Conservation (phyloP, 768 basidiomycete species). For the Russula virescens region DNA sequence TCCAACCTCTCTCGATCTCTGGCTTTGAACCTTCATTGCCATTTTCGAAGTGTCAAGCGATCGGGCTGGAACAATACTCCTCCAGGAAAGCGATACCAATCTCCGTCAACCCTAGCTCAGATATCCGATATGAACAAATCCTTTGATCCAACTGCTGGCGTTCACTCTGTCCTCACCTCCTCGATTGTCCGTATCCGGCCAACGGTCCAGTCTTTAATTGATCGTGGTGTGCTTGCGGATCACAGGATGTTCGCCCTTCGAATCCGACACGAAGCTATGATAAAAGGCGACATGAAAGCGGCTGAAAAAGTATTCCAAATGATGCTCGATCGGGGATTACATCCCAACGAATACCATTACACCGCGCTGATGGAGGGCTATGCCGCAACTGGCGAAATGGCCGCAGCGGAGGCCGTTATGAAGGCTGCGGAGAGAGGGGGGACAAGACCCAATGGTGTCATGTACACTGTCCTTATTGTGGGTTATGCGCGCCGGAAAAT, state of each 20-base stretch:
- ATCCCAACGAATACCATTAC: constrained; percentile 68
- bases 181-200: constrained; percentile 34
- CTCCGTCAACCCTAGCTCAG: background rate
- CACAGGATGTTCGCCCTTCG: constrained; percentile 53
- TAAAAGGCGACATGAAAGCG: constrained; percentile 44
- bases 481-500: constrained; percentile 61
- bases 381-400: constrained; percentile 50
- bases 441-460: constrained; percentile 52
- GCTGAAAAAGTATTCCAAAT: constrained; percentile 51
- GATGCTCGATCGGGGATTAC: constrained; percentile 63
- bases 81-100: constrained; percentile 25
- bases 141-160: constrained; percentile 49
- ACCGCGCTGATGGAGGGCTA: constrained; percentile 75
- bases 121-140: constrained; percentile 3
- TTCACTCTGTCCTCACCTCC: constrained; percentile 34
- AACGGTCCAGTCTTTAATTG: constrained; percentile 42
- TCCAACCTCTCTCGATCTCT: constrained; percentile 54
- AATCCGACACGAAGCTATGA: constrained; percentile 54
- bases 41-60: constrained; percentile 27
- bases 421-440: constrained; percentile 44
- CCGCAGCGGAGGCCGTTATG: constrained; percentile 52
- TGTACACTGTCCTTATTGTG: constrained; percentile 73
- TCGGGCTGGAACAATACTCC: constrained; percentile 33
- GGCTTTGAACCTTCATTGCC: constrained; percentile 44
- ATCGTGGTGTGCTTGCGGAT: constrained; percentile 49